Evolutionary conservation across 139 green algal species (phyloP), one percentile per base, ranked within the genome.

Genomic region (Medakamo hakoo): DNA sequence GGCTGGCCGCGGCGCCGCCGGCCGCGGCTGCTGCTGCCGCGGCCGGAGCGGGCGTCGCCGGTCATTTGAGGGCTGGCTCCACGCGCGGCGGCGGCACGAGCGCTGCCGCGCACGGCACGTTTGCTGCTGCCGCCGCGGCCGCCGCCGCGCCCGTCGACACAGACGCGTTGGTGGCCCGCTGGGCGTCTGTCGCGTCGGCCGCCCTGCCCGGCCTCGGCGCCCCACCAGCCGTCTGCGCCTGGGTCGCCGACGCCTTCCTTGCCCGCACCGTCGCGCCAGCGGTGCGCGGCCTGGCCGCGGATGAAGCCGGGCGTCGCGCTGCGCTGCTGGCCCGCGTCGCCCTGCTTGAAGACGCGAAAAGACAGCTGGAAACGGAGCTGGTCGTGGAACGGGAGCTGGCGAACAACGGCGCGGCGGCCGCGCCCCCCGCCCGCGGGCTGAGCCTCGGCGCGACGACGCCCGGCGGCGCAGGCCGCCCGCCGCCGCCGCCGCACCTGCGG

Each of bases 301-400:
- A n/a, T n/a, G n/a, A n/a, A n/a, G n/a, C n/a, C n/a, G 40, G 63
- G 56, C 49, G 23, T 23, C 16, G 63, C 30, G 63, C 49, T 57
- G 56, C 18, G 49, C 57, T 31, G 63, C 27, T 5, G 32, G 30
- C 25, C 14, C 32, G 56, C 32, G 25, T 55, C 27, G 16, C 19
- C 31, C 27, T 72, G 64, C 62, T 71, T 24, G 31, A 80, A 71
- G 75, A 87, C 55, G 78, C 84, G 56, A 82, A 84, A 48, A 69
- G 78, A 29, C 63, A 78, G 63, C 69, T 89, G 57, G 78, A 89
- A 67, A 85, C 77, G 4, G 71, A 68, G 2, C 55, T 84, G 21
- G 81, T 87, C 40, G 70, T 79, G 32, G 79, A 85, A 73, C 64
- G 70, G 4, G 59, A 24, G 32, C 65, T 52, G 40, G 40, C 40